Conservation (phyloP, 2,329 filamentous ascomycete species). For the Aspergillus sp. region DNA sequence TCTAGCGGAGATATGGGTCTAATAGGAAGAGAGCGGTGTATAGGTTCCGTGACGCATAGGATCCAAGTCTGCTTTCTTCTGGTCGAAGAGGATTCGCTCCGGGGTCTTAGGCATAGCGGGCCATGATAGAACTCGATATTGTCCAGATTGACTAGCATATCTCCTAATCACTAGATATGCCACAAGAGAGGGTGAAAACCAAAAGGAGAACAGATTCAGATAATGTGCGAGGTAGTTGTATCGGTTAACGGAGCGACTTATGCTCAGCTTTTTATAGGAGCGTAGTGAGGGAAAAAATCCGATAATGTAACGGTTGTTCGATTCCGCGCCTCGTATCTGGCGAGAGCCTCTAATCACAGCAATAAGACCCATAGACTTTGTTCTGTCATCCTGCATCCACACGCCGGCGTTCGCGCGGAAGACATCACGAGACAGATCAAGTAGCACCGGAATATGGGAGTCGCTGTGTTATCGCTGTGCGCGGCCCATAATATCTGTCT, state of each 20-base stretch:
- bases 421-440: background rate
- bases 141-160: background rate
- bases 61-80: background rate
- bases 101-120: background rate
- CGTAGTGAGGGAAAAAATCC: too few relatives aligned
- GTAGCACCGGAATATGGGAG: background rate
- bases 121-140: constrained; percentile 1
- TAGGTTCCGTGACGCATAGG: background rate
- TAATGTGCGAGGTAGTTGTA: too few relatives aligned
- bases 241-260: background rate
- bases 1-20: background rate
- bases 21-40: background rate
- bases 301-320: too few relatives aligned
- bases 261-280: constrained; percentile 1
- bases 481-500: too few relatives aligned
- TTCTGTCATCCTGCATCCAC: background rate
- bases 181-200: background rate
- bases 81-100: background rate
- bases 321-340: too few relatives aligned
- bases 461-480: too few relatives aligned
- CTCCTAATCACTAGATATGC: too few relatives aligned
- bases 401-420: background rate
- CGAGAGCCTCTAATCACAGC: too few relatives aligned
- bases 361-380: background rate
- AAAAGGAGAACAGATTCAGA: background rate